phyloP scores from a whole-genome alignment of 768 basidiomycete species.

The Lactifluus echinatus region DNA sequence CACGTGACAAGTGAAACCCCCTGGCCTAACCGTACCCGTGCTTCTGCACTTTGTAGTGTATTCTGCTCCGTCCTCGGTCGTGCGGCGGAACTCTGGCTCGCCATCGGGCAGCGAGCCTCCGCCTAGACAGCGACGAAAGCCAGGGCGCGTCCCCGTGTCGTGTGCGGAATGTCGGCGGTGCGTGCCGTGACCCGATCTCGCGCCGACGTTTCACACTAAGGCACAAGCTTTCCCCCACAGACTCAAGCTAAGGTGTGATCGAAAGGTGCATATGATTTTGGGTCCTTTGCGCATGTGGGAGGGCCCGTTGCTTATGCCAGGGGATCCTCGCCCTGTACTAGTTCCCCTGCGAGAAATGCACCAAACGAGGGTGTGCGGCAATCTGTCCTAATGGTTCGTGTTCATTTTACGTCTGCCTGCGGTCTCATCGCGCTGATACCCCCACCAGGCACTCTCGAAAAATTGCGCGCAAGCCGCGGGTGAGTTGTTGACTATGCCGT shows the following conservation, averaged over 20 bases:
- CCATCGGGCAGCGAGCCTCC: conserved; percentile 9
- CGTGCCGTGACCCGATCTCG: conserved; percentile 1
- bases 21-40: background rate
- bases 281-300: background rate
- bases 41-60: background rate
- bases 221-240: conserved; percentile 25
- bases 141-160: conserved; percentile 24
- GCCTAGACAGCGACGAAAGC: conserved; percentile 19
- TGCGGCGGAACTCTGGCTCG: background rate
- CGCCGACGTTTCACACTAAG: background rate
- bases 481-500: conserved; percentile 18
- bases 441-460: conserved; percentile 40
- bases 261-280: conserved; percentile 36
- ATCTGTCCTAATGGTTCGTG: conserved; percentile 67
- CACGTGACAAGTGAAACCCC: background rate
- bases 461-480: conserved; percentile 52
- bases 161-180: conserved; percentile 34
- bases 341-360: conserved; percentile 75
- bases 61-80: background rate
- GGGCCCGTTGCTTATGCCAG: background rate
- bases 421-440: conserved; percentile 8
- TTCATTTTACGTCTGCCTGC: background rate
- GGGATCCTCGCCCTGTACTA: conserved; percentile 22
- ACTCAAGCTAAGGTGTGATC: conserved; percentile 59
- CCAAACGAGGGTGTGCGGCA: conserved; percentile 61